These are phyloP conservation scores for Orychophragmus violaceus DNA, from an alignment of 345 rosid species.

Conservation along the genomic window DNA sequence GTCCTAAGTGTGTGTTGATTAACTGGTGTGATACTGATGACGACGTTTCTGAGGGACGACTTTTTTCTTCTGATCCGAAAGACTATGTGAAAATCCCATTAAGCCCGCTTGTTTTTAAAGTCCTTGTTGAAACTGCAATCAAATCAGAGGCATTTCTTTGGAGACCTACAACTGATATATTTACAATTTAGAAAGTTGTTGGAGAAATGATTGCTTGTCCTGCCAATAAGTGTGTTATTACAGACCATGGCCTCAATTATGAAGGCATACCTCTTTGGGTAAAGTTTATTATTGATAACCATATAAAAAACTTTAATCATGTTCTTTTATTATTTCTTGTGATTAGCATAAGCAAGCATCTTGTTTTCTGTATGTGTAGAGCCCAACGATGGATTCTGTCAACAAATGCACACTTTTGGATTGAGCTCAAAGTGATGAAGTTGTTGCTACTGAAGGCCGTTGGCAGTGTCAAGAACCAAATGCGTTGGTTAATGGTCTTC, in stretches of 20 bases:
- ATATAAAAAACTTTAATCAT: too few species aligned
- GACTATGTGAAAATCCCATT: background rate
- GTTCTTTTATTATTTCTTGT: too few species aligned
- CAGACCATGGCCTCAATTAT: rapidly evolving
- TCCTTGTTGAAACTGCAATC: background rate
- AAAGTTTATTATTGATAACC: background rate
- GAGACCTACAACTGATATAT: background rate
- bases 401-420: too few species aligned
- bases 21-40: background rate
- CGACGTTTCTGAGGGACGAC: background rate
- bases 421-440: too few species aligned
- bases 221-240: background rate
- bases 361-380: too few species aligned
- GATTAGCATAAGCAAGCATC: too few species aligned
- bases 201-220: background rate
- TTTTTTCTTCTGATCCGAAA: background rate
- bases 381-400: too few species aligned
- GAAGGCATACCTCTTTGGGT: background rate
- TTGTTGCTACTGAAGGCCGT: too few species aligned
- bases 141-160: background rate
- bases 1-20: background rate
- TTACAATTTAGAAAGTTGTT: background rate
- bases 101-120: background rate
- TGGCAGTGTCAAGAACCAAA: too few species aligned
- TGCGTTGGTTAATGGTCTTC: too few species aligned